phyloP scores from a whole-genome alignment of 148 eudicot genomes.

The Polygonum aviculare region DNA sequence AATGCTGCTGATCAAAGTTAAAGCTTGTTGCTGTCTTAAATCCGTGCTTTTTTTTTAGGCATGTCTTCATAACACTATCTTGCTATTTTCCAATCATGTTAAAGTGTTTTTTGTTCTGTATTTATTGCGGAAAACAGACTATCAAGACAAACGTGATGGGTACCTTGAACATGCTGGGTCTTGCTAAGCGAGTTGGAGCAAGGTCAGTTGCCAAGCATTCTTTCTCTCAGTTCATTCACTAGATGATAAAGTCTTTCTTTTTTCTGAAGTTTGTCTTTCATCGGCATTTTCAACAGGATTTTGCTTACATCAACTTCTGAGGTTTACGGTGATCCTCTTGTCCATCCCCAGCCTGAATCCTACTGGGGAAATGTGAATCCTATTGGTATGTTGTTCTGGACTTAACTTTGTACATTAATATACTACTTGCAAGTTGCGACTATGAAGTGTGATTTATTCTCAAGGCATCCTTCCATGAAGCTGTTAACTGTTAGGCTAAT shows the following conservation, averaged over 20 bases:
- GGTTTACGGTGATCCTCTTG: conserved; percentile 93
- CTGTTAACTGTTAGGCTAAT: not conserved
- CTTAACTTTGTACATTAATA: not conserved
- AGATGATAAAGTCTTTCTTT: not conserved
- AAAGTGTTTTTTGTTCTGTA: not conserved
- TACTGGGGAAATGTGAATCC: conserved; percentile 99
- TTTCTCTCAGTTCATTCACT: not conserved
- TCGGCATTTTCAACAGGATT: conserved; percentile 39
- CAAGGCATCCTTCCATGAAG: not conserved
- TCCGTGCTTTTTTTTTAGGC: not conserved
- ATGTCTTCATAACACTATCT: not conserved
- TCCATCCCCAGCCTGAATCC: conserved; percentile 77
- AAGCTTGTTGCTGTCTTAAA: not conserved
- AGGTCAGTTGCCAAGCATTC: conserved; percentile 36
- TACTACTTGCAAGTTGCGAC: not conserved
- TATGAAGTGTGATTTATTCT: not conserved
- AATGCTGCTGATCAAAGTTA: not conserved
- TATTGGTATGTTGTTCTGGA: conserved; percentile 43
- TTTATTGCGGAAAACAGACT: conserved; percentile 37
- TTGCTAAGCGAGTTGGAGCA: conserved; percentile 98
- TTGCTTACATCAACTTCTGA: conserved; percentile 87
- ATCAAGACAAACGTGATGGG: conserved; percentile 99
- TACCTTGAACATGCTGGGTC: conserved; percentile 94
- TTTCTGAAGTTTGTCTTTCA: not conserved
- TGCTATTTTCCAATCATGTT: not conserved